Percentiles rank a stretch among this genome's conserved stretches.
Evolutionary conservation across 2,329 filamentous ascomycete genomes (phyloP).

Genomic region (Arthroderma sp.): DNA sequence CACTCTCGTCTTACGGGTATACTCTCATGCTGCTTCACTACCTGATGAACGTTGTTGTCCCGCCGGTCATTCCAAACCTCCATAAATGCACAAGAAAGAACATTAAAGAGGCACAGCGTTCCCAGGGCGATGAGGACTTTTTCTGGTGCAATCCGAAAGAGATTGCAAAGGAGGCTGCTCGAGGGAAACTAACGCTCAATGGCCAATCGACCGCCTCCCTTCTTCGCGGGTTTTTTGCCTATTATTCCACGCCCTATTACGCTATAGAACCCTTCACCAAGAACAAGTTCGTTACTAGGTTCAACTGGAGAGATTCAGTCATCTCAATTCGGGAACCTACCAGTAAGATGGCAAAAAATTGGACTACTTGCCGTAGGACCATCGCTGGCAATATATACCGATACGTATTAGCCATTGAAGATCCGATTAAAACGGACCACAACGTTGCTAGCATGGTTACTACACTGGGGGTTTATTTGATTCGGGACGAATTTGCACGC

Average conservation of each 20-base stretch:
- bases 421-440: conserved; percentile 78
- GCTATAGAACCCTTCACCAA: not conserved
- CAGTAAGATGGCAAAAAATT: conserved; percentile 66
- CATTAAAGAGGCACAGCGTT: conserved; percentile 29
- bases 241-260: conserved; percentile 51
- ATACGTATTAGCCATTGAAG: conserved; percentile 81
- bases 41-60: conserved; percentile 66
- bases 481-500: conserved; percentile 72
- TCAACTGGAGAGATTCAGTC: conserved; percentile 71
- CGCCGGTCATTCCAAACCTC: conserved; percentile 75
- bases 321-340: conserved; percentile 62
- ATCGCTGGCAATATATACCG: conserved; percentile 65
- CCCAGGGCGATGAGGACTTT: conserved; percentile 56
- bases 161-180: conserved; percentile 49
- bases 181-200: conserved; percentile 55
- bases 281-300: conserved; percentile 31
- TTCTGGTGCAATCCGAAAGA: conserved; percentile 68
- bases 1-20: conserved; percentile 80
- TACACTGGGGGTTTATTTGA: conserved; percentile 66
- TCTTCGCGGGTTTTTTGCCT: conserved; percentile 76
- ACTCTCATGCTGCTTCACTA: conserved; percentile 89
- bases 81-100: conserved; percentile 30
- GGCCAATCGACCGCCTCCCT: conserved; percentile 57
- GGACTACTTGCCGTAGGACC: conserved; percentile 63
- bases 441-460: conserved; percentile 82